These are phyloP conservation scores for Haplosporangium sp. DNA, from an alignment of 371 early-diverging fungal genomes.

Conservation along the genomic window DNA sequence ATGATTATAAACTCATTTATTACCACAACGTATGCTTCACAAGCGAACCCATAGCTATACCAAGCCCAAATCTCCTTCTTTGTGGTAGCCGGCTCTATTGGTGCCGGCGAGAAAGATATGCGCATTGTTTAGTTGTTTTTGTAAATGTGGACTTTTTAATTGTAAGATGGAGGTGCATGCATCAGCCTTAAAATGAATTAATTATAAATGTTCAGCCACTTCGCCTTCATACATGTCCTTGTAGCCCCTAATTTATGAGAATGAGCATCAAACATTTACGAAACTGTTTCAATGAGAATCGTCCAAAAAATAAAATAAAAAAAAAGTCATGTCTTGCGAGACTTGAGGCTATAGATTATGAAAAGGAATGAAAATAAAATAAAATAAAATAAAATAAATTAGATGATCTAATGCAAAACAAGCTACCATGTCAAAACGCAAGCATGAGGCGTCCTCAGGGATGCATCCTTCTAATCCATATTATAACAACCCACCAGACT, in stretches of 20 bases:
- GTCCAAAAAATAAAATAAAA: too few relatives aligned
- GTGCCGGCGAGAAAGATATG: conserved; percentile 44
- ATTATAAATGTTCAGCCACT: too few relatives aligned
- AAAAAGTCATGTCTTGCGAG: too few relatives aligned
- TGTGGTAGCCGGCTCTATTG: conserved; percentile 36
- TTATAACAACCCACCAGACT: conserved; percentile 41
- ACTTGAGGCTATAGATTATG: too few relatives aligned
- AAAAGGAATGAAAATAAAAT: too few relatives aligned
- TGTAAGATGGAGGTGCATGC: background rate
- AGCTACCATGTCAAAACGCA: conserved; percentile 43
- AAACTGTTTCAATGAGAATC: too few relatives aligned
- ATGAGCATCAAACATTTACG: too few relatives aligned
- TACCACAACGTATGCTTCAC: conserved; percentile 54
- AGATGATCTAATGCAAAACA: too few relatives aligned
- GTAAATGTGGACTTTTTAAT: background rate
- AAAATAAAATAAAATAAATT: too few relatives aligned
- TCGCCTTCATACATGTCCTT: too few relatives aligned
- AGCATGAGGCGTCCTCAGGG: conserved; percentile 11
- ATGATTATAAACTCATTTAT: background rate
- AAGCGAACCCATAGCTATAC: conserved; percentile 51
- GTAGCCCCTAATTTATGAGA: too few relatives aligned
- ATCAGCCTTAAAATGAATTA: background rate
- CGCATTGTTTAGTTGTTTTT: conserved; percentile 20
- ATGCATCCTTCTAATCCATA: conserved; percentile 54
- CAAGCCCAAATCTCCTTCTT: conserved; percentile 48